A percentile compares a stretch with the other conserved stretches of the same genome.
Evolutionary conservation across 78 protist species (phyloP).

Genomic region (Dictyostelium brefeldianum): DNA sequence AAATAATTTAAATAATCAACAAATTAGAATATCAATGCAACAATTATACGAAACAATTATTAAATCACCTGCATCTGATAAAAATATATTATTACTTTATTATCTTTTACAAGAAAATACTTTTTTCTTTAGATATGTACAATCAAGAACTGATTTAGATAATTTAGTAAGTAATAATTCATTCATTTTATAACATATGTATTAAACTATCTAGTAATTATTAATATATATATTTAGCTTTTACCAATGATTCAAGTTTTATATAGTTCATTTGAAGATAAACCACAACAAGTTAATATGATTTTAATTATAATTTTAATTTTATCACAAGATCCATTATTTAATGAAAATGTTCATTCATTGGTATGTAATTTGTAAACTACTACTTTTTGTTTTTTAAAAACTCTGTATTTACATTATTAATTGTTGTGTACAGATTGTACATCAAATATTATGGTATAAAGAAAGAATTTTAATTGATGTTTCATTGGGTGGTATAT

Average conservation of each 20-base stretch:
- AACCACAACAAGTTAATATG: constrained; percentile 84
- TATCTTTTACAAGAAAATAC: constrained; percentile 82
- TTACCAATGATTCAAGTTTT: constrained; percentile 76
- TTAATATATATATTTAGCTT: constrained; percentile 3
- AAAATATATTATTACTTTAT: constrained; percentile 77
- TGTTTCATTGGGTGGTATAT: constrained; percentile 77
- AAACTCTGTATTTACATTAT: not conserved
- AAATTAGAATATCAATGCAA: constrained; percentile 66
- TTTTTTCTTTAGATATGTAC: constrained; percentile 73
- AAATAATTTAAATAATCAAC: not conserved
- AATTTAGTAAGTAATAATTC: constrained; percentile 28
- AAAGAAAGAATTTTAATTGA: constrained; percentile 73
- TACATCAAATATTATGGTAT: constrained; percentile 79
- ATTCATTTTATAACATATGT: too few species aligned
- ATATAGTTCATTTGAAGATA: constrained; percentile 70
- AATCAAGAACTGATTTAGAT: constrained; percentile 83
- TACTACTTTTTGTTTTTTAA: not conserved
- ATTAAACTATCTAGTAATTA: not conserved
- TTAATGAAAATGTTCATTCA: constrained; percentile 79
- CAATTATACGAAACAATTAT: constrained; percentile 44
- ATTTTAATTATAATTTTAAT: constrained; percentile 76
- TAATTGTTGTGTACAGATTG: constrained; percentile 28
- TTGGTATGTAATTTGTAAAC: constrained; percentile 13
- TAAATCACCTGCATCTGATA: constrained; percentile 66
- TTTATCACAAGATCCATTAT: constrained; percentile 71